Conservation (phyloP, 164 flowering plant species). For the Tetrastigma voinierianum region DNA sequence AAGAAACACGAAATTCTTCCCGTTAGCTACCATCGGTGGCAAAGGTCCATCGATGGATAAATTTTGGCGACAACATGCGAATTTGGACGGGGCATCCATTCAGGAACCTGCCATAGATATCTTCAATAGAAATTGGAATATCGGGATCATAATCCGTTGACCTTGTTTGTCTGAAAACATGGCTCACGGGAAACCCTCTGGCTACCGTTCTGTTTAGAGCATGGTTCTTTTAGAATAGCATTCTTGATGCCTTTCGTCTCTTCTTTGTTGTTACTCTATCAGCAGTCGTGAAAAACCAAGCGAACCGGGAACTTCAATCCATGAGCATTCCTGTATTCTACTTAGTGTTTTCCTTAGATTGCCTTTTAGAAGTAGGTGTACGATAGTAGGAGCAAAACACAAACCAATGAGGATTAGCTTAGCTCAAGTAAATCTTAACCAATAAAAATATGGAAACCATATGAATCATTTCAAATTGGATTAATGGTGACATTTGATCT, state of each 20-base stretch:
- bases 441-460: background rate
- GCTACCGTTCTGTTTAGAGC: conserved; percentile 65
- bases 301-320: conserved; percentile 34
- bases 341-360: too few relatives aligned
- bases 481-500: too few relatives aligned
- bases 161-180: conserved; percentile 28
- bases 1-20: conserved; percentile 21
- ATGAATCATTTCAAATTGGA: too few relatives aligned
- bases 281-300: conserved; percentile 40
- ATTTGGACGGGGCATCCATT: conserved; percentile 24
- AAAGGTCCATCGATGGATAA: conserved; percentile 23
- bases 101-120: conserved; percentile 53
- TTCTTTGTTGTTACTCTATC: conserved; percentile 85
- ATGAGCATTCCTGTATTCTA: too few relatives aligned
- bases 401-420: conserved; percentile 5
- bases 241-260: conserved; percentile 31
- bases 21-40: conserved; percentile 18
- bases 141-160: too few relatives aligned
- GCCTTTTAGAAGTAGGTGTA: too few relatives aligned
- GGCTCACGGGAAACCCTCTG: conserved; percentile 71
- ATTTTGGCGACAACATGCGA: conserved; percentile 22
- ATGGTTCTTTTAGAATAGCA: conserved; percentile 27
- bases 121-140: too few relatives aligned
- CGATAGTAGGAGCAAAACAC: conserved; percentile 27
- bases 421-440: background rate